phyloP scores from a whole-genome alignment of 202 grass and related monocot species.

The Saccharum hybrid region DNA sequence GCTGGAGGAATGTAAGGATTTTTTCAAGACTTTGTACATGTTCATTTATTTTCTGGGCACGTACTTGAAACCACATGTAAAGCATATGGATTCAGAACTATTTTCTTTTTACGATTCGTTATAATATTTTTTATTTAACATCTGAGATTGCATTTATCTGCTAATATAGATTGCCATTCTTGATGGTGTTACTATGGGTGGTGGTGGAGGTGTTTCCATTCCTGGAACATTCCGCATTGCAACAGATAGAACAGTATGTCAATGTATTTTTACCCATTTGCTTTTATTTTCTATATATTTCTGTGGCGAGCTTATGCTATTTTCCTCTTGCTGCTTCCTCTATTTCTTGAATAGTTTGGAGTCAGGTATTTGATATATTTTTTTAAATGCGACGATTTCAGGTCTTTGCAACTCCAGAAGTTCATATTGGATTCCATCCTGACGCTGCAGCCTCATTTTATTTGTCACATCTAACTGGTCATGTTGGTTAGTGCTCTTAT shows the following conservation, averaged over 20 bases:
- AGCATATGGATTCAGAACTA: constrained; percentile 37
- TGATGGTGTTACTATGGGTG: constrained; percentile 97
- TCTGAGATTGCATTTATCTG: constrained; percentile 19
- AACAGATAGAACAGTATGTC: constrained; percentile 84
- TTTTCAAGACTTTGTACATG: constrained; percentile 86
- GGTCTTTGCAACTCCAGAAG: constrained; percentile 96
- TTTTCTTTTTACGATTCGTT: constrained; percentile 17
- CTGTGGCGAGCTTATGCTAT: not conserved
- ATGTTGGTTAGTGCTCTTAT: constrained; percentile 70
- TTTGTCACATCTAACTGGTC: constrained; percentile 89
- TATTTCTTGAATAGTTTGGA: constrained; percentile 4
- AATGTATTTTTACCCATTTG: constrained; percentile 23
- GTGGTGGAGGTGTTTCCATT: constrained; percentile 93
- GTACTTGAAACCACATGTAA: constrained; percentile 97
- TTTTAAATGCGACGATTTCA: constrained; percentile 33
- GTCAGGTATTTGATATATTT: constrained; percentile 11
- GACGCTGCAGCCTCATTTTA: constrained; percentile 99
- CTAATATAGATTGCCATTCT: constrained; percentile 75
- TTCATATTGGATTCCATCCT: constrained; percentile 97
- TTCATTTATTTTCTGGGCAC: constrained; percentile 95
- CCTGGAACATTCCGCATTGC: constrained; percentile 95
- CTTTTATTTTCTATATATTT: constrained; percentile 18
- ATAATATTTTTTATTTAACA: constrained; percentile 20
- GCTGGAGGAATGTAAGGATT: constrained; percentile 77
- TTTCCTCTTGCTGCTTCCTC: constrained; percentile 3